These are phyloP conservation scores for Chaetomium sp. DNA, from an alignment of 2,329 filamentous ascomycete genomes.

Conservation along the genomic window DNA sequence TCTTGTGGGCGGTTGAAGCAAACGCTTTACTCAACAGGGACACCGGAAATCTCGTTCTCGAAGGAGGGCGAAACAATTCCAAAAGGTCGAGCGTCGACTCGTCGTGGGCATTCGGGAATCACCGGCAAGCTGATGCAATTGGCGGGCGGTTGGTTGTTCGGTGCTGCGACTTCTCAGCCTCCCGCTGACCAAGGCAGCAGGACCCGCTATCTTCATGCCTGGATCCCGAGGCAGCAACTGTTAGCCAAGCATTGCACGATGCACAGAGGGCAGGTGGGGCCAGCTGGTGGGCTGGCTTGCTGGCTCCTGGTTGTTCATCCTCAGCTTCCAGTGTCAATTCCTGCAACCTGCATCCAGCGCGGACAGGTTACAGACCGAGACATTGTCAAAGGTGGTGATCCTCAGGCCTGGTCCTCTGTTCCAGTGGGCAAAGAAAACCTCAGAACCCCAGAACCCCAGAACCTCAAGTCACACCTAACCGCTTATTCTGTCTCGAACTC, in stretches of 20 bases:
- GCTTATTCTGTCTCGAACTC: not conserved
- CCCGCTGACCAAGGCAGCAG: not conserved
- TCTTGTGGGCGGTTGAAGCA: constrained; percentile 44
- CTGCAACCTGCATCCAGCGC: not conserved
- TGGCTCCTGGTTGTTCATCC: not conserved
- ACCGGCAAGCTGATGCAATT: constrained; percentile 3
- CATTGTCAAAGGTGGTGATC: not conserved
- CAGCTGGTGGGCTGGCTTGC: not conserved
- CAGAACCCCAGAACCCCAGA: not conserved
- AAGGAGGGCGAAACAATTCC: not conserved
- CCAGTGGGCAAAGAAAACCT: not conserved
- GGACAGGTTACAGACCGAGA: not conserved
- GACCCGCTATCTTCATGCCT: constrained; percentile 6
- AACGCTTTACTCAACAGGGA: not conserved
- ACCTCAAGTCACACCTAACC: not conserved
- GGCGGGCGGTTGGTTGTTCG: not conserved
- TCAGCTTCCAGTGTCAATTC: not conserved
- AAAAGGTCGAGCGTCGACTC: not conserved
- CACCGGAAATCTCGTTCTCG: not conserved
- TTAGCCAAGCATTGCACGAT: not conserved
- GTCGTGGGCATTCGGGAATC: constrained; percentile 1
- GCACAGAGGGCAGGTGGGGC: not conserved
- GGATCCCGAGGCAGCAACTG: not conserved
- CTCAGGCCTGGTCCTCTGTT: not conserved
- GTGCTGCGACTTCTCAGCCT: not conserved